Conservation (phyloP, 2,329 filamentous ascomycete genomes). For the Arthrobotrys pseudoclavata region DNA sequence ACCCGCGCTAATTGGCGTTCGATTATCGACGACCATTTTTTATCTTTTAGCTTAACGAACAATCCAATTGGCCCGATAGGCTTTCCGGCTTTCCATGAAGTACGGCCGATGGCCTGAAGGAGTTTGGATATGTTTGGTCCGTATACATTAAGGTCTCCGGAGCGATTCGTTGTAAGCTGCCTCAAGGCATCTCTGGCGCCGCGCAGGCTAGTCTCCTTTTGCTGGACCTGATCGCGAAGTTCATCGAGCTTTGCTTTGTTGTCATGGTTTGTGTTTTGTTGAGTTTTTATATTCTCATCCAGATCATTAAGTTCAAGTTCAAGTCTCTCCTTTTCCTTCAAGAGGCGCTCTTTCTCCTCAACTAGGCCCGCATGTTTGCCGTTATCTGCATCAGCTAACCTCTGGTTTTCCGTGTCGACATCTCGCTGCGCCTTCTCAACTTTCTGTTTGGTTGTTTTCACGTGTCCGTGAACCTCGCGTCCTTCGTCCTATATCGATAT, state of each 20-base stretch:
- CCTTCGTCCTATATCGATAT: slow-evolving; percentile 64
- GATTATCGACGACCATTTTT: slow-evolving; percentile 84
- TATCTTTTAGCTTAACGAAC: slow-evolving; percentile 80
- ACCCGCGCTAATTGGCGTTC: slow-evolving; percentile 80
- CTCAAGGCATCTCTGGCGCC: slow-evolving; percentile 62
- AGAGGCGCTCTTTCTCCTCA: slow-evolving; percentile 69
- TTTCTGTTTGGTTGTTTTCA: slow-evolving; percentile 55
- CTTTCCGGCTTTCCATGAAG: slow-evolving; percentile 76
- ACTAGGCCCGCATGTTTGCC: slow-evolving; percentile 64
- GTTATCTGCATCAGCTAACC: slow-evolving; percentile 64
- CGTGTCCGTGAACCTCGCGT: slow-evolving; percentile 50
- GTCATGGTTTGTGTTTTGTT: slow-evolving; percentile 68
- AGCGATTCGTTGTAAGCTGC: slow-evolving; percentile 61
- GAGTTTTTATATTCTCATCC: neutral
- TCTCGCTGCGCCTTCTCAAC: slow-evolving; percentile 60
- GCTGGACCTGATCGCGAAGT: neutral
- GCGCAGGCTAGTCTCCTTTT: slow-evolving; percentile 61
- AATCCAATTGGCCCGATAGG: slow-evolving; percentile 88
- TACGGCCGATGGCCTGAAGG: slow-evolving; percentile 77
- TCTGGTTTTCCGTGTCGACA: slow-evolving; percentile 57
- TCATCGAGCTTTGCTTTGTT: slow-evolving; percentile 65
- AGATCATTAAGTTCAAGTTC: slow-evolving; percentile 70
- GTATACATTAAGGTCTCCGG: slow-evolving; percentile 38
- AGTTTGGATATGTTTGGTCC: slow-evolving; percentile 72
- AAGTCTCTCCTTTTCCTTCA: slow-evolving; percentile 74